These are phyloP conservation scores for Marasmius sp. DNA, from an alignment of 1,284 basidiomycete species.

Conservation along the genomic window DNA sequence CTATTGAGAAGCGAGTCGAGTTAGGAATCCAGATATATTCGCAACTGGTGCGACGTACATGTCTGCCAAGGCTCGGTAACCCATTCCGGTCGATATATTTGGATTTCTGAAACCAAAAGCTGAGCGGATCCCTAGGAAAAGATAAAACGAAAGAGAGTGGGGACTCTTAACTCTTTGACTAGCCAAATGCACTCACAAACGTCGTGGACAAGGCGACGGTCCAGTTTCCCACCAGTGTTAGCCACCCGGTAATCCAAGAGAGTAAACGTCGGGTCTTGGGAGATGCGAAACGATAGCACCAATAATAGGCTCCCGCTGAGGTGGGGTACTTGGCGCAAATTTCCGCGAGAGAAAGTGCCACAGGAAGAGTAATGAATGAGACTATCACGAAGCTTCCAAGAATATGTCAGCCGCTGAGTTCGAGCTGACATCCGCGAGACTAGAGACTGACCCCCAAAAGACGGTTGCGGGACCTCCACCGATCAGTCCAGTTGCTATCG, in stretches of 20 bases:
- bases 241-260: constrained; percentile 60
- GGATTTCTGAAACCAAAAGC: constrained; percentile 46
- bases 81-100: constrained; percentile 52
- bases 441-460: constrained; percentile 47
- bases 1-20: constrained; percentile 23
- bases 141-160: background rate
- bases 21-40: background rate
- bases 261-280: constrained; percentile 39
- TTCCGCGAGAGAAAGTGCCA: constrained; percentile 53
- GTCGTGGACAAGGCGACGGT: constrained; percentile 51
- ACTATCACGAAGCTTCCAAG: constrained; percentile 50
- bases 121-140: constrained; percentile 45
- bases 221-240: constrained; percentile 59
- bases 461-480: constrained; percentile 54
- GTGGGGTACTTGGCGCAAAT: constrained; percentile 58
- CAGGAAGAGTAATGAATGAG: constrained; percentile 40
- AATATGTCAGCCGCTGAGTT: background rate
- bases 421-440: background rate
- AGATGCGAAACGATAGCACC: constrained; percentile 51
- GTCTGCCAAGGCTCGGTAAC: constrained; percentile 49
- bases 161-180: background rate
- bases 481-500: constrained; percentile 50
- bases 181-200: constrained; percentile 38
- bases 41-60: constrained; percentile 34
- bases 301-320: constrained; percentile 59